Evolutionary conservation across 2,329 filamentous ascomycete genomes (phyloP), one percentile per base, ranked within the genome.

Genomic region (Epichloe festucae): DNA sequence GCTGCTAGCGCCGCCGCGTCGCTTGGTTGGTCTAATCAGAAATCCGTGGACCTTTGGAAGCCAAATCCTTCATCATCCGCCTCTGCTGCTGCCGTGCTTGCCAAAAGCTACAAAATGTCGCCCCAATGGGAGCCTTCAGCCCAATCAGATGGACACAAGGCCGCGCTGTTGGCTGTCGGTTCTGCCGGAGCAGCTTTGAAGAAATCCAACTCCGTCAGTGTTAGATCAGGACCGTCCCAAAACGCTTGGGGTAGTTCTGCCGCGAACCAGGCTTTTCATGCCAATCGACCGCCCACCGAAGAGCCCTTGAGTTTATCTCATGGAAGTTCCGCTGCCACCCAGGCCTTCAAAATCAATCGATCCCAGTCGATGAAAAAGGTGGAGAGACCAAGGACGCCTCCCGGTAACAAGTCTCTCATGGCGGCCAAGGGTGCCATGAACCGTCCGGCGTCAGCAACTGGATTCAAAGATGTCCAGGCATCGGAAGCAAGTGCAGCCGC

Each of bases 381-480:
- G 21, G 55, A 54, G n/a, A 55, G 58, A 10, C 53, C 54, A 10
- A 55, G 54, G 12, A 54, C 56, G 5, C 54, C 63, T 10, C 67
- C 82, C 27, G 75, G 74, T 38, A 77, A 79, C 54, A 82, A 79
- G 53, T 89, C 89, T 1, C 72, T 91, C 46, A 71, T 79, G 38
- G 89, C 89, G 42, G 89, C 89, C 12, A 85, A 84, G 48, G 87
- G 82, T 31, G 88, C 88, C n/a, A 82, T 89, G 70, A 43, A 54
- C 21, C 55, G 56, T 65, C 52, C 57, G 2, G 46, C 40, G 3
- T 52, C 52, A 4, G 49, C 43, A 11, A 47, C 27, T 15, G 55
- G 54, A 19, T 27, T 56, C 12, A 50, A 46, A 17, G 53, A 55
- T 19, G 46, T 49, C 3, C 51, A 46, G 5, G 49, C 54, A 35